A percentile compares a stretch with the other conserved stretches of the same genome.
Evolutionary conservation across 768 basidiomycete genomes (phyloP).

Genomic region (Boletus subcaerulescens): DNA sequence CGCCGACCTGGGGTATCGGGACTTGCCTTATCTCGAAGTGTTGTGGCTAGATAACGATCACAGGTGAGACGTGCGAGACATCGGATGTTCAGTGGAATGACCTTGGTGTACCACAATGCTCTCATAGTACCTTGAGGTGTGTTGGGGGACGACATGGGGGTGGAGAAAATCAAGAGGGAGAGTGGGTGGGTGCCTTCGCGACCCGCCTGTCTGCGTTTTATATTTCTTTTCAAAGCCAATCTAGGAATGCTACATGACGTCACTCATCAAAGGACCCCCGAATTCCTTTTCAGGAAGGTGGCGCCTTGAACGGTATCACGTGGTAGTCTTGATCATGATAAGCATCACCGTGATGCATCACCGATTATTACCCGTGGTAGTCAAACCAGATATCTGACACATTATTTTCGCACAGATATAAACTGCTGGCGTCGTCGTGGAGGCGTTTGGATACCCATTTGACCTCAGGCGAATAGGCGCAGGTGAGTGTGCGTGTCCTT

Average conservation of each 20-base stretch:
- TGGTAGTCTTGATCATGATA: neutral
- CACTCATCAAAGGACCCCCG: constrained; percentile 4
- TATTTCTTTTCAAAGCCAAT: constrained; percentile 13
- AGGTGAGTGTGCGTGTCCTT: too few species aligned
- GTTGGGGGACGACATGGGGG: constrained; percentile 4
- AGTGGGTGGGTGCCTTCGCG: neutral
- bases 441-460: too few species aligned
- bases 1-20: constrained; percentile 60
- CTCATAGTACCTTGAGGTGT: constrained; percentile 69
- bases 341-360: too few species aligned
- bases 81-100: constrained; percentile 27
- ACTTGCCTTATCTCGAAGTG: constrained; percentile 67
- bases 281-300: constrained; percentile 10
- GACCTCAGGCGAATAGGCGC: too few species aligned
- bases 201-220: constrained; percentile 16
- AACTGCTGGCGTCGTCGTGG: too few species aligned
- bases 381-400: too few species aligned
- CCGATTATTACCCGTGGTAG: too few species aligned
- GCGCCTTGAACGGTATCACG: constrained; percentile 6
- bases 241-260: constrained; percentile 25
- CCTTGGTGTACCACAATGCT: constrained; percentile 70
- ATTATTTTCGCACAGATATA: too few species aligned
- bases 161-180: constrained; percentile 1
- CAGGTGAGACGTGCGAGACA: constrained; percentile 7
- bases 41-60: constrained; percentile 45